These are phyloP conservation scores for Trypanosoma caninum DNA, from an alignment of 208 protist genomes.

Conservation along the genomic window DNA sequence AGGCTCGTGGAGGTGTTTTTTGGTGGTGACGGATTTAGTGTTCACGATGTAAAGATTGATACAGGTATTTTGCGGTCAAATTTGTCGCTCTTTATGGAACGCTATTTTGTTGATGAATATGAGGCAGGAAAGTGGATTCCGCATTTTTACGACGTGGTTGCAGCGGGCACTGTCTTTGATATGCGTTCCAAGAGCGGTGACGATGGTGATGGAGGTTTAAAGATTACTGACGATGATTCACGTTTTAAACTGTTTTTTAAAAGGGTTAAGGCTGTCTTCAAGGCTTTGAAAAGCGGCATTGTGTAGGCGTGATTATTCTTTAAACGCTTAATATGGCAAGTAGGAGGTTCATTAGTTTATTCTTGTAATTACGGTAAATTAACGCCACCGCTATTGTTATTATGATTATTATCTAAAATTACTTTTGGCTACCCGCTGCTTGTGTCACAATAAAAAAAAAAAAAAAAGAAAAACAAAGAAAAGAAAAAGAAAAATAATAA, in stretches of 20 bases:
- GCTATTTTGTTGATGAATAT: constrained; percentile 74
- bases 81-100: constrained; percentile 51
- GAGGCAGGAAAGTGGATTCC: constrained; percentile 62
- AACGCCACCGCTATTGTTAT: too few relatives aligned
- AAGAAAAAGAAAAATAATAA: background rate
- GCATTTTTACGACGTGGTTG: constrained; percentile 70
- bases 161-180: constrained; percentile 55
- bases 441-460: too few relatives aligned
- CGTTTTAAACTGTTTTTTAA: constrained; percentile 47
- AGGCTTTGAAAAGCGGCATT: constrained; percentile 70
- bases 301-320: constrained; percentile 26
- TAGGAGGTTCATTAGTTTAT: background rate
- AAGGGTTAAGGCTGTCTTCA: constrained; percentile 65
- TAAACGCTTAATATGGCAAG: background rate
- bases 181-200: background rate
- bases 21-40: constrained; percentile 58
- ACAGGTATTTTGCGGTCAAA: constrained; percentile 45
- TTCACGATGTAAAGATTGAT: constrained; percentile 57
- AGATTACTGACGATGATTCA: constrained; percentile 18
- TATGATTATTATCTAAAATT: too few relatives aligned
- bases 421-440: too few relatives aligned
- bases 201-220: background rate
- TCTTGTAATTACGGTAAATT: too few relatives aligned
- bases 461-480: constrained; percentile 2
- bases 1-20: constrained; percentile 75